Percentiles rank a stretch among this genome's conserved stretches.
phyloP scores from a whole-genome alignment of 306 rosid genomes.

The Malus fusca region DNA sequence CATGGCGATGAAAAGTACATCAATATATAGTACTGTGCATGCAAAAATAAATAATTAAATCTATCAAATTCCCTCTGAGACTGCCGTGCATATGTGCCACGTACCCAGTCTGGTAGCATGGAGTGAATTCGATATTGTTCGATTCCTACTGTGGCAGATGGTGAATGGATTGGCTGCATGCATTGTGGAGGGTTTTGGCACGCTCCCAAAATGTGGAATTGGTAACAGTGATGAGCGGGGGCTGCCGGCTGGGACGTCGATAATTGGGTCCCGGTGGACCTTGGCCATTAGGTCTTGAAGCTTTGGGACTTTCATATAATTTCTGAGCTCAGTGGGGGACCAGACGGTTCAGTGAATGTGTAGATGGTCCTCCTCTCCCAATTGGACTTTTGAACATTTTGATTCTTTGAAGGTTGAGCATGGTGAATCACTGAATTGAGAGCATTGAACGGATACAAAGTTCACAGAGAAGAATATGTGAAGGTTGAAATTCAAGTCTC shows the following conservation, averaged over 20 bases:
- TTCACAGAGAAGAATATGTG: neutral
- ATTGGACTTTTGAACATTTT: neutral
- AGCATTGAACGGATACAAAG: neutral
- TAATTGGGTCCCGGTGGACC: neutral
- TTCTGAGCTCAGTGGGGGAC: slow-evolving; percentile 1
- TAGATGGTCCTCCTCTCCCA: neutral
- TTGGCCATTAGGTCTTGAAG: neutral
- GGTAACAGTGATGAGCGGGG: neutral
- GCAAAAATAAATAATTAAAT: too few relatives aligned
- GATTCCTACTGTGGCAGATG: neutral
- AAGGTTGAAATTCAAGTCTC: too few relatives aligned
- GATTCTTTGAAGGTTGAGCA: neutral
- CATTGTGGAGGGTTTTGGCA: neutral
- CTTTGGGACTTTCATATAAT: neutral
- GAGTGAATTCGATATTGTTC: neutral
- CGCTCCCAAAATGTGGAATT: slow-evolving; percentile 4
- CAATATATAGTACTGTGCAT: too few relatives aligned
- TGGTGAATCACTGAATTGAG: too few relatives aligned
- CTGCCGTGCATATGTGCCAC: neutral
- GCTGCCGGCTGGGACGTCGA: too few relatives aligned
- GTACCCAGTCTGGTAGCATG: neutral
- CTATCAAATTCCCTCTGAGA: neutral
- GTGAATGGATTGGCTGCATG: neutral
- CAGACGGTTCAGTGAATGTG: neutral
- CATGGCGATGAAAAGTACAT: too few relatives aligned